Conservation (phyloP, 495 filamentous ascomycete genomes). For the Neurospora sp. region DNA sequence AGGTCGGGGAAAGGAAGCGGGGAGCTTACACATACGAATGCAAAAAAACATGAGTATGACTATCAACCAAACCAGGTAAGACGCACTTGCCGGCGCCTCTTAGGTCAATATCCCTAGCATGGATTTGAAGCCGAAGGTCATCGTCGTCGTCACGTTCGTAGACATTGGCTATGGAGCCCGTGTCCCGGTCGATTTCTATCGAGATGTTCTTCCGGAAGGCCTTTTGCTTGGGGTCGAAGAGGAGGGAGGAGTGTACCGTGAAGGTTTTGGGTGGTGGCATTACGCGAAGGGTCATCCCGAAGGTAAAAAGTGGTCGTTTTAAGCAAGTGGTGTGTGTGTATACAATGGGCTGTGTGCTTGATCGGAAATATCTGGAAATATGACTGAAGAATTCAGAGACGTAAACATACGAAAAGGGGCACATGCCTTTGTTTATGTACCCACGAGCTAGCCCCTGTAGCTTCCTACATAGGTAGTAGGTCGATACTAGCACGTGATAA, state of each 20-base stretch:
- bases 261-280: conserved; percentile 8
- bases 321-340: too few species aligned
- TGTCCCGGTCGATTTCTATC: conserved; percentile 25
- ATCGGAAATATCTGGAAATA: not conserved
- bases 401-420: not conserved
- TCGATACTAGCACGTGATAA: not conserved
- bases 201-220: conserved; percentile 31
- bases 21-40: conserved; percentile 29
- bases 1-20: too few species aligned
- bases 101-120: conserved; percentile 31
- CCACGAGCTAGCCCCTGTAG: not conserved
- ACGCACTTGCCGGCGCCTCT: conserved; percentile 28
- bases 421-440: not conserved
- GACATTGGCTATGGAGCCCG: conserved; percentile 33
- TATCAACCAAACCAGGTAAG: conserved; percentile 42
- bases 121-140: not conserved
- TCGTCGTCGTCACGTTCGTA: conserved; percentile 16
- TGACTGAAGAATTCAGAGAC: not conserved
- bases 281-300: not conserved
- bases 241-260: conserved; percentile 34
- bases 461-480: too few species aligned
- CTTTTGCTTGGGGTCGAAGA: conserved; percentile 41
- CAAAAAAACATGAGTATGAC: conserved; percentile 45
- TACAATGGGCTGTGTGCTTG: not conserved
- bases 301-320: not conserved